Percentiles rank a stretch among this genome's conserved stretches.
These are phyloP conservation scores for Ministeria vibrans DNA, from an alignment of 78 protist species.

Conservation along the genomic window DNA sequence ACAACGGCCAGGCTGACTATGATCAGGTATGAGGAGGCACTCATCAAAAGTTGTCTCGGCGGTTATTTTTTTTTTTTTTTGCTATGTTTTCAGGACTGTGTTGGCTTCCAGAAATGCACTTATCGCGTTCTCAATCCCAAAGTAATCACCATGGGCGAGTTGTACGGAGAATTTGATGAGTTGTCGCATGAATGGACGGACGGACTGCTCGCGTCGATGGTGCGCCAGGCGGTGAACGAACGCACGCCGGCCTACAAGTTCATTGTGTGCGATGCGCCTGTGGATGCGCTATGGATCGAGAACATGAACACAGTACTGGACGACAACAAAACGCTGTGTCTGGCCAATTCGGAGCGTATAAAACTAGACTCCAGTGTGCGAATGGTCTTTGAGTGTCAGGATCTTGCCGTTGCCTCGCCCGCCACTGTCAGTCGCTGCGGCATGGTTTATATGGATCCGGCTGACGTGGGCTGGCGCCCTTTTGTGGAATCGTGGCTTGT, in stretches of 20 bases:
- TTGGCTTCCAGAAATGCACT: too few species aligned
- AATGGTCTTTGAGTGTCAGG: slow-evolving; percentile 63
- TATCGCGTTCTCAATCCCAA: slow-evolving; percentile 58
- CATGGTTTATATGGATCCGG: slow-evolving; percentile 57
- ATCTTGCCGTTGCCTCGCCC: slow-evolving; percentile 60
- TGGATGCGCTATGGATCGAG: slow-evolving; percentile 71
- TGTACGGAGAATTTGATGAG: slow-evolving; percentile 55
- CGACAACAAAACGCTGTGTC: slow-evolving; percentile 76
- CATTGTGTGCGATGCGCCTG: slow-evolving; percentile 68
- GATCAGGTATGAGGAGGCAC: too few species aligned
- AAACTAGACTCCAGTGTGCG: slow-evolving; percentile 31
- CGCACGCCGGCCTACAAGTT: slow-evolving; percentile 4
- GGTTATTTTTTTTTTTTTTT: too few species aligned
- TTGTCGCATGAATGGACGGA: slow-evolving; percentile 58
- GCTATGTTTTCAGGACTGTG: too few species aligned
- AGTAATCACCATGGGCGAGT: slow-evolving; percentile 40
- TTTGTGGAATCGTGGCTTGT: not conserved
- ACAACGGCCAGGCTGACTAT: slow-evolving; percentile 56
- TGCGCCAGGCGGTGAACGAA: slow-evolving; percentile 6
- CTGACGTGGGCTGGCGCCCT: slow-evolving; percentile 43
- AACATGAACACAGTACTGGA: slow-evolving; percentile 67
- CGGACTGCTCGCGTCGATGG: slow-evolving; percentile 41
- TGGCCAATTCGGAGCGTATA: slow-evolving; percentile 58
- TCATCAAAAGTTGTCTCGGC: too few species aligned
- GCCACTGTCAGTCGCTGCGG: slow-evolving; percentile 79